A percentile compares a stretch with the other conserved stretches of the same genome.
Conservation (phyloP, 139 green algal genomes). For the Marvania coccoides region DNA sequence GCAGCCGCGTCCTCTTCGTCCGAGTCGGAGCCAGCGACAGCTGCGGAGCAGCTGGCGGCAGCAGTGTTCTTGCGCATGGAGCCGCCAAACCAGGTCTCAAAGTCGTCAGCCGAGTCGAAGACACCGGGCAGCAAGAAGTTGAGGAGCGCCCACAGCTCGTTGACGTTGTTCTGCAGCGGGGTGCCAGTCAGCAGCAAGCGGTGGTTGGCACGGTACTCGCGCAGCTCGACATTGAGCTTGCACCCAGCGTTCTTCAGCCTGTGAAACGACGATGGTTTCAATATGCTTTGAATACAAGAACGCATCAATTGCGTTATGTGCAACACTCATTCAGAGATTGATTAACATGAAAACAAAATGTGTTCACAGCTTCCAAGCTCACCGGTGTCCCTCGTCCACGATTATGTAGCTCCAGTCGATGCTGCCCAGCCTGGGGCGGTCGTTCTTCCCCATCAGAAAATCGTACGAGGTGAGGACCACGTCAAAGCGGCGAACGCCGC, state of each 20-base stretch:
- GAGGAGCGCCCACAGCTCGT: conserved; percentile 90
- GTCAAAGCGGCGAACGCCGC: conserved; percentile 18
- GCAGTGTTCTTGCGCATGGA: not conserved
- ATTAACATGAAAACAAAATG: not conserved
- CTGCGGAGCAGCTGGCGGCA: not conserved
- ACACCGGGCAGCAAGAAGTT: conserved; percentile 89
- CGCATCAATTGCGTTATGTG: not conserved
- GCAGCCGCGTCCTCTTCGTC: conserved; percentile 17
- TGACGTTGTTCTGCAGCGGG: conserved; percentile 58
- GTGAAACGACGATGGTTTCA: too few relatives aligned
- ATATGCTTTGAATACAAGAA: not conserved
- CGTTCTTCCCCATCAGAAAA: conserved; percentile 36
- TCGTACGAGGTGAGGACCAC: conserved; percentile 55
- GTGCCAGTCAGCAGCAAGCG: conserved; percentile 71
- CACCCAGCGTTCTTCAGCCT: conserved; percentile 69
- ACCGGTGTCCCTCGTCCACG: conserved; percentile 50
- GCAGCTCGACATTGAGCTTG: conserved; percentile 58
- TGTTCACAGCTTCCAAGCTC: not conserved
- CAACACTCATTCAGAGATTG: not conserved
- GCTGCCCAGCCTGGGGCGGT: conserved; percentile 18
- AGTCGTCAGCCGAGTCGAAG: conserved; percentile 71
- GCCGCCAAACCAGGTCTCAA: conserved; percentile 54
- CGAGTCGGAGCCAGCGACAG: not conserved
- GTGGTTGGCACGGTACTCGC: conserved; percentile 21
- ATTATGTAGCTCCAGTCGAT: conserved; percentile 47